These are phyloP conservation scores for Maudiozyma bulderi DNA, from an alignment of 805 yeast genomes.

Conservation along the genomic window DNA sequence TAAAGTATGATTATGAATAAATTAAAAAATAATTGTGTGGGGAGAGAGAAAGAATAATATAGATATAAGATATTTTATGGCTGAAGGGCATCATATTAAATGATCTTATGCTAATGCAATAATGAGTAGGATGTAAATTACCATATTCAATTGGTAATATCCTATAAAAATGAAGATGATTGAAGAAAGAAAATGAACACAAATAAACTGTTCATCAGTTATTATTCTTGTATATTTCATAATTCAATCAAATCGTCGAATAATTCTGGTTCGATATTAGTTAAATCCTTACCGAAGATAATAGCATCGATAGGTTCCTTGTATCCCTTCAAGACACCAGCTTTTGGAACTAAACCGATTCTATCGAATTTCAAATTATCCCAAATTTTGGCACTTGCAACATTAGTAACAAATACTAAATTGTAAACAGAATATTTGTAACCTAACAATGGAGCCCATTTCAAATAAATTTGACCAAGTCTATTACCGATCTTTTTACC, in stretches of 20 bases:
- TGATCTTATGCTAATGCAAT: neutral
- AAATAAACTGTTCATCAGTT: neutral
- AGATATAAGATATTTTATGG: neutral
- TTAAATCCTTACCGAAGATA: slow-evolving; percentile 60
- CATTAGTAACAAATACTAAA: slow-evolving; percentile 73
- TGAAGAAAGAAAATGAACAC: neutral
- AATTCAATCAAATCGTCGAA: slow-evolving; percentile 12
- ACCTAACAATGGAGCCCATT: slow-evolving; percentile 70
- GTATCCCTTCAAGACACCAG: slow-evolving; percentile 59
- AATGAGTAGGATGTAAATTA: neutral
- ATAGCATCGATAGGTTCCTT: slow-evolving; percentile 63
- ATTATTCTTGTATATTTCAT: neutral
- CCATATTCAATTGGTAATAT: too few relatives aligned
- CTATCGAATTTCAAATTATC: slow-evolving; percentile 72
- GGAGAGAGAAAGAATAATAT: neutral
- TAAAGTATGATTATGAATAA: neutral
- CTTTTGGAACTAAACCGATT: slow-evolving; percentile 67
- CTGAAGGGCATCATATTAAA: neutral
- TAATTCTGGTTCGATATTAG: slow-evolving; percentile 20
- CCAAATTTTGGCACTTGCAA: slow-evolving; percentile 73
- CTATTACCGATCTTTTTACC: slow-evolving; percentile 61
- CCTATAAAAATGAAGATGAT: neutral
- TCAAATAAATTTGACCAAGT: slow-evolving; percentile 58
- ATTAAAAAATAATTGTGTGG: neutral
- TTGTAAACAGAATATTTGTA: slow-evolving; percentile 80